Evolutionary conservation across 2,329 filamentous ascomycete genomes (phyloP), one percentile per base, ranked within the genome.

Genomic region (Cladosporium sp.): DNA sequence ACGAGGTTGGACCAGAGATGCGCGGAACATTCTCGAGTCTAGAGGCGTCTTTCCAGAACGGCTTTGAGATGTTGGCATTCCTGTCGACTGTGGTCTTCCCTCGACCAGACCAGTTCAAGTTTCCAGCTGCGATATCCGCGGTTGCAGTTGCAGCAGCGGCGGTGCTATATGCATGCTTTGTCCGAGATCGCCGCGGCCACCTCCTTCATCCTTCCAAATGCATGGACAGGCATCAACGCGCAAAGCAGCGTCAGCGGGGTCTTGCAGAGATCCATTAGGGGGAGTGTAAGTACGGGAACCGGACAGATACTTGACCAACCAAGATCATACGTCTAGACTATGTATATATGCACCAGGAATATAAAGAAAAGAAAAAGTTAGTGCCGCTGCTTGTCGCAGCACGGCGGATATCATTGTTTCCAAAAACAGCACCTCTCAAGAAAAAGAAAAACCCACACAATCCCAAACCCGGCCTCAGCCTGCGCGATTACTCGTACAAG

Each of bases 1-100:
- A 81, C 66, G 78, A 75, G 57, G 79, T 80, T 1, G 75, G 77
- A 56, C 53, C 70, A 8, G 61, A 69, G 1, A 74, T 81, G 46
- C 85, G 91, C n/a, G 90, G 89, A 0, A 79, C 82, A 0, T 93
- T 93, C 70, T 92, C 89, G 0, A 80, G 88, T 0, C 83, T 87
- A 8, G 91, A 93, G 74, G 84, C 87, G 10, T 83, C 87, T 0
- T 82, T 88, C 46, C 90, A 93, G 73, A 92, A 88, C 67, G 69
- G 85, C 0, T 92, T 91, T 67, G 90, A 93, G 75, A 81, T 92
- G 57, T 75, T 88, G 1, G 88, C 89, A 0, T 92, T 87, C 72
- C 82, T 82, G 0, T 83, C 84, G 0, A 93, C 90, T 0, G 87
- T 91, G 66, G 73, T 88, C 4, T 91, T 88, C 67, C 81, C 85